Percentiles rank a stretch among this genome's conserved stretches.
phyloP scores from a whole-genome alignment of 192 early-diverging fungal genomes.

The Linnemannia zychae region DNA sequence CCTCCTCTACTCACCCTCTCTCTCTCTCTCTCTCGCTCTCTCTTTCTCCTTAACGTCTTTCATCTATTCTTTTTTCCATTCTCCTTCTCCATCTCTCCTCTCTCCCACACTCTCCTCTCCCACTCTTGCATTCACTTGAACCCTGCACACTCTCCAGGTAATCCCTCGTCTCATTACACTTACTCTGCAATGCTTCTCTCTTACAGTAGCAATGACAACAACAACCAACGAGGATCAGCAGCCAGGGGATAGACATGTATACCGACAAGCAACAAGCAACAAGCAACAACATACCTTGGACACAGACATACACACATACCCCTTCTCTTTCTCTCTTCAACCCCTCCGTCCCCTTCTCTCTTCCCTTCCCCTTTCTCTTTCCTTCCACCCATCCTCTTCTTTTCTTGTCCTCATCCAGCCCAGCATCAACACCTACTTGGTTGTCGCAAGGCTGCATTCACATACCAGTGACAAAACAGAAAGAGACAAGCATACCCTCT shows the following conservation, averaged over 20 bases:
- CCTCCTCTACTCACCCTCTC: not conserved
- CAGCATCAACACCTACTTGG: not conserved
- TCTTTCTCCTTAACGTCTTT: not conserved
- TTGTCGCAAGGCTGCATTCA: not conserved
- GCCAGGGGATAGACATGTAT: not conserved
- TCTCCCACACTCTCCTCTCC: not conserved
- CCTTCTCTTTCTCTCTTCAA: not conserved
- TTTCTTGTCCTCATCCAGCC: not conserved
- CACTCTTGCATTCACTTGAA: not conserved
- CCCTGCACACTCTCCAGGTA: not conserved
- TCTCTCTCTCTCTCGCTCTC: not conserved
- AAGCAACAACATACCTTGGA: not conserved
- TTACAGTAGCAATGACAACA: not conserved
- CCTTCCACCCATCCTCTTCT: conserved; percentile 5
- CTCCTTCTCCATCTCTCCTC: not conserved
- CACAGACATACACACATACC: not conserved
- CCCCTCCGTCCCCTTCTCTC: not conserved
- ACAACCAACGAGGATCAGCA: not conserved
- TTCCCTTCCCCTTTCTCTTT: not conserved
- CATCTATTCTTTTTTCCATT: not conserved
- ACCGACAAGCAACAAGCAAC: not conserved
- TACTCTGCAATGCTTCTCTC: not conserved
- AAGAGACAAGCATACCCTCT: not conserved
- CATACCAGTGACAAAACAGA: not conserved
- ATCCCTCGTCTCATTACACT: not conserved